These are phyloP conservation scores for Lipomyces lipofer DNA, from an alignment of 805 yeast genomes.

Conservation along the genomic window DNA sequence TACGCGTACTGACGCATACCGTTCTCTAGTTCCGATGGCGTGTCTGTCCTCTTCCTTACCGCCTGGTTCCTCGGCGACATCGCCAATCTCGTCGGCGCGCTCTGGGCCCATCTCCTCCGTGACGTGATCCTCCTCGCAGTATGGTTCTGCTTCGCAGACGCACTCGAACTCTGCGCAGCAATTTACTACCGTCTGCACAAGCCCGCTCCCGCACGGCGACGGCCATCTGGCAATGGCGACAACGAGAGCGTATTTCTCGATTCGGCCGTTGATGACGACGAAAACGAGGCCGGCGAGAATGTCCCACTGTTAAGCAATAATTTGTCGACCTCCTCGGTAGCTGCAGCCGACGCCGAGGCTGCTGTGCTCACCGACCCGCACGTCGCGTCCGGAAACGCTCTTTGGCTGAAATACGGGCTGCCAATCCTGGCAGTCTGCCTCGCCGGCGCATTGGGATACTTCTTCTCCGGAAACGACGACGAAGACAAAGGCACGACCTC, in stretches of 20 bases:
- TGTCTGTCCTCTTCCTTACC: conserved; percentile 63
- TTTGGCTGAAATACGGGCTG: conserved; percentile 42
- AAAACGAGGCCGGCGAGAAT: background rate
- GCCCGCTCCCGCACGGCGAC: too few species aligned
- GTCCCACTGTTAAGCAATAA: conserved; percentile 1
- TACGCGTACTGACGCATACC: too few species aligned
- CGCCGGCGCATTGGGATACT: conserved; percentile 64
- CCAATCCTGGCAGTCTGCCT: conserved; percentile 63
- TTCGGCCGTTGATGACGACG: conserved; percentile 3
- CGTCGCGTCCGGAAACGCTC: conserved; percentile 39
- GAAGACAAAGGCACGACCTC: too few species aligned
- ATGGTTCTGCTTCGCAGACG: conserved; percentile 77
- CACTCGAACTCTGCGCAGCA: conserved; percentile 57
- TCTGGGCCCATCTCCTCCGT: conserved; percentile 70
- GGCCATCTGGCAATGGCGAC: too few species aligned
- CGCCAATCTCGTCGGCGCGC: conserved; percentile 63
- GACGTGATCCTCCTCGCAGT: conserved; percentile 68
- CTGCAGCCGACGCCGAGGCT: background rate
- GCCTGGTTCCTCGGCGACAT: conserved; percentile 76
- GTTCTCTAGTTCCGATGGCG: conserved; percentile 65
- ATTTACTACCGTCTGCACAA: conserved; percentile 56
- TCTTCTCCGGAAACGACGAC: conserved; percentile 42
- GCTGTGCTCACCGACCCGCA: background rate
- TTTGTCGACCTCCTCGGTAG: background rate
- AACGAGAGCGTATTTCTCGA: too few species aligned